Conservation (phyloP, 768 basidiomycete genomes). For the Gymnopilus junonius region DNA sequence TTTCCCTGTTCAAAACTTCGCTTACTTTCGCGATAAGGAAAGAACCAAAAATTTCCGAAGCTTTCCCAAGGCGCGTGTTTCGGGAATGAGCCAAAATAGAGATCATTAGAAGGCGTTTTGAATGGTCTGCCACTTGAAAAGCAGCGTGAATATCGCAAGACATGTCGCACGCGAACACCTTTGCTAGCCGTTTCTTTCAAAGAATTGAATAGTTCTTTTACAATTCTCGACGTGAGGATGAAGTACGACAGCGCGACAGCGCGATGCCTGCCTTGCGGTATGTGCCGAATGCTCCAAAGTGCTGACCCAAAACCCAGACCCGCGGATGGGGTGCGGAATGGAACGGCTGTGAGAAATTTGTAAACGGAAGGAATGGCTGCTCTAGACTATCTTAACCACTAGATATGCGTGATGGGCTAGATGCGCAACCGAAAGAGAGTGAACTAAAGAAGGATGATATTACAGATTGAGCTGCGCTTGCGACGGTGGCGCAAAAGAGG, state of each 20-base stretch:
- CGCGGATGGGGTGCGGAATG: conserved; percentile 4
- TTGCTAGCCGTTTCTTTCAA: not conserved
- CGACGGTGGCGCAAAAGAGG: not conserved
- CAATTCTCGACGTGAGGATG: not conserved
- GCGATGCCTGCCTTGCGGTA: not conserved
- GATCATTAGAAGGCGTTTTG: not conserved
- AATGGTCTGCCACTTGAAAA: not conserved
- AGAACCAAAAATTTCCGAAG: not conserved
- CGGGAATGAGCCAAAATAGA: conserved; percentile 2
- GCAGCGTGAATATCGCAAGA: conserved; percentile 1
- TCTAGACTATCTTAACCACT: not conserved
- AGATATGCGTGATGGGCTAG: not conserved
- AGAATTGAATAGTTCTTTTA: not conserved
- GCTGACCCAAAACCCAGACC: not conserved
- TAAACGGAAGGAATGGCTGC: not conserved
- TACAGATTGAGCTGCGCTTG: not conserved
- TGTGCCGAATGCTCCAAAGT: not conserved
- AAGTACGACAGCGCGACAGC: conserved; percentile 1
- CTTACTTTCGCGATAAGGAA: not conserved
- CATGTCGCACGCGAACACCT: conserved; percentile 3
- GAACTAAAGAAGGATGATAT: not conserved
- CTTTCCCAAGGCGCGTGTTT: conserved; percentile 1
- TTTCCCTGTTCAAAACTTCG: not conserved
- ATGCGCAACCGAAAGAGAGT: not conserved
- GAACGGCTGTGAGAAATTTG: conserved; percentile 1